Conservation (phyloP, 768 basidiomycete genomes). For the Serendipita sp. region DNA sequence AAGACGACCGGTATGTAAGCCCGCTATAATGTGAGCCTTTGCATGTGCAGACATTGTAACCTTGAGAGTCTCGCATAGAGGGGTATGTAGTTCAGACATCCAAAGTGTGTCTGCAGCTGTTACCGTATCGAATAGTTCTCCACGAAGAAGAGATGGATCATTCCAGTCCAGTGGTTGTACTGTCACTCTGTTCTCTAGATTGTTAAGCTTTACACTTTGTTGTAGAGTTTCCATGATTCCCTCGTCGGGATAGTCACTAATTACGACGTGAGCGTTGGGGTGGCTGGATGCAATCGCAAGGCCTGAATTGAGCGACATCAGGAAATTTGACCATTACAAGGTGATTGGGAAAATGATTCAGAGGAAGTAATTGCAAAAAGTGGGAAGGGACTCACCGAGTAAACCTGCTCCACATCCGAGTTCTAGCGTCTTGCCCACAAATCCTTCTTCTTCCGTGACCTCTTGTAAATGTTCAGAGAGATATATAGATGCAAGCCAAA, state of each 20-base stretch:
- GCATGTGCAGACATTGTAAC: slow-evolving; percentile 19
- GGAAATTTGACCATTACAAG: no score
- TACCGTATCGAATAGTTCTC: slow-evolving; percentile 40
- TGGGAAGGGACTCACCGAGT: neutral
- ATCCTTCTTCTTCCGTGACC: slow-evolving; percentile 22
- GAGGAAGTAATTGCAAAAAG: neutral
- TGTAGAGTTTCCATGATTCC: slow-evolving; percentile 40
- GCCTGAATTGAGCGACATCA: neutral
- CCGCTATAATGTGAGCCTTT: slow-evolving; percentile 51
- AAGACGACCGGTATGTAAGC: slow-evolving; percentile 63
- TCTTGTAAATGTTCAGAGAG: slow-evolving; percentile 48
- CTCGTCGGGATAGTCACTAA: slow-evolving; percentile 61
- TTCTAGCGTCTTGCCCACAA: neutral
- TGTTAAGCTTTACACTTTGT: slow-evolving; percentile 41
- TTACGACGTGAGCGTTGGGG: slow-evolving; percentile 27
- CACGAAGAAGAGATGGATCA: slow-evolving; percentile 30
- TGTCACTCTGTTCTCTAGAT: slow-evolving; percentile 30
- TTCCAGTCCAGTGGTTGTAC: slow-evolving; percentile 41
- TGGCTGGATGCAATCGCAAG: slow-evolving; percentile 20
- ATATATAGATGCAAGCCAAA: slow-evolving; percentile 57
- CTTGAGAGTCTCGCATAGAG: slow-evolving; percentile 39
- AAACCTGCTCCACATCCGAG: neutral
- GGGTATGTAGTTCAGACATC: slow-evolving; percentile 45
- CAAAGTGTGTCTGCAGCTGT: slow-evolving; percentile 66
- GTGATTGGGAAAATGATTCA: no score